These are phyloP conservation scores for Mycena galericulata DNA, from an alignment of 768 basidiomycete species.

Conservation along the genomic window DNA sequence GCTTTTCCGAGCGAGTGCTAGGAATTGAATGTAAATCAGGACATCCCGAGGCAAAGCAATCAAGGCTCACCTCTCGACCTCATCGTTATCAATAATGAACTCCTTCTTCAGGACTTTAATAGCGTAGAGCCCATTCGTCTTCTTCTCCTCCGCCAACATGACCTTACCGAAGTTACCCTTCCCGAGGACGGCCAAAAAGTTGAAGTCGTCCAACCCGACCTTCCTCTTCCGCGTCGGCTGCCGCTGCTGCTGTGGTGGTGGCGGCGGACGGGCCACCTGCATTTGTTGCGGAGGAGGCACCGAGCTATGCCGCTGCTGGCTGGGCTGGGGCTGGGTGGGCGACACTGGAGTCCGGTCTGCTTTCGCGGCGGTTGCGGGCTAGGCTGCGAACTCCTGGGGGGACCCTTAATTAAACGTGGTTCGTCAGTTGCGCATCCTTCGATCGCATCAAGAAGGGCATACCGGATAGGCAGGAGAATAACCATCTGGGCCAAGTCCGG, in stretches of 20 bases:
- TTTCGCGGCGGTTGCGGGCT: conserved; percentile 26
- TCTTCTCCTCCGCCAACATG: conserved; percentile 99
- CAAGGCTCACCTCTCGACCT: conserved; percentile 90
- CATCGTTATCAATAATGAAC: conserved; percentile 99
- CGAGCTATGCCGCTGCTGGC: conserved; percentile 22
- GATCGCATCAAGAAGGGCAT: conserved; percentile 32
- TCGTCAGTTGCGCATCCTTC: conserved; percentile 17
- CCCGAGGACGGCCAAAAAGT: conserved; percentile 97
- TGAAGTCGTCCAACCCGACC: conserved; percentile 98
- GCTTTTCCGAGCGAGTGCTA: conserved; percentile 98
- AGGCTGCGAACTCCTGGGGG: conserved; percentile 36
- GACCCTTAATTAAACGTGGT: conserved; percentile 33
- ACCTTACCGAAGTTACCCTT: conserved; percentile 99
- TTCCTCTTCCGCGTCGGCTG: conserved; percentile 75
- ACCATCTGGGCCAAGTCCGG: conserved; percentile 41
- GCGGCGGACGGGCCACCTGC: conserved; percentile 41
- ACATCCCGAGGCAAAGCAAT: conserved; percentile 3
- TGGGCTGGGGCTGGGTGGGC: conserved; percentile 30
- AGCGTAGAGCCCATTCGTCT: conserved; percentile 88
- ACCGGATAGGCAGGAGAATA: conserved; percentile 54
- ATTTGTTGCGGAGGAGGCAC: conserved; percentile 39
- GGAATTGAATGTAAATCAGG: conserved; percentile 25
- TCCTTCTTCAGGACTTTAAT: conserved; percentile 99
- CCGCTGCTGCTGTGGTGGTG: conserved; percentile 46
- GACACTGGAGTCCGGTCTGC: conserved; percentile 38